A percentile compares a stretch with the other conserved stretches of the same genome.
These are phyloP conservation scores for Ustilago nuda DNA, from an alignment of 1,284 basidiomycete genomes.

Conservation along the genomic window DNA sequence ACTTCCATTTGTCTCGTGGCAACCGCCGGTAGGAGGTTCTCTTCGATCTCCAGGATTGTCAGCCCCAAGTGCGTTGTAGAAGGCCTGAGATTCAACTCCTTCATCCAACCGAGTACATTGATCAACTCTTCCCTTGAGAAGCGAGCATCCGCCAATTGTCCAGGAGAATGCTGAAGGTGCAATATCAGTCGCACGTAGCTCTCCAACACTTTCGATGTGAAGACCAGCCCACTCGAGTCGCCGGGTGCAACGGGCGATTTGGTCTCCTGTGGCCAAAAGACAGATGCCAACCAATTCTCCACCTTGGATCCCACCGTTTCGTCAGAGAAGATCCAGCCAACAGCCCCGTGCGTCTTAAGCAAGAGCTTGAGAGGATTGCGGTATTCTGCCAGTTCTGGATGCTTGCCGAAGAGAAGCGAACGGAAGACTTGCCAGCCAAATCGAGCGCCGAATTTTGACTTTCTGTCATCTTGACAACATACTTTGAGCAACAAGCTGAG, in stretches of 20 bases:
- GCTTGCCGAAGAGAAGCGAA: constrained; percentile 33
- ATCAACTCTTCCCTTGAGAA: constrained; percentile 21
- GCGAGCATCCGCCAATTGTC: not conserved
- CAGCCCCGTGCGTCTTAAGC: constrained; percentile 16
- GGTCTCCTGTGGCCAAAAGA: constrained; percentile 12
- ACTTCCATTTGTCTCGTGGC: constrained; percentile 36
- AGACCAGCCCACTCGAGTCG: constrained; percentile 18
- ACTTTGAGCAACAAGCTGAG: constrained; percentile 40
- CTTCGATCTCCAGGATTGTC: constrained; percentile 42
- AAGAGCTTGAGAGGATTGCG: constrained; percentile 19
- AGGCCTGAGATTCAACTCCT: constrained; percentile 24
- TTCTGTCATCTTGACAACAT: constrained; percentile 9
- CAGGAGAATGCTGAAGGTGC: constrained; percentile 32
- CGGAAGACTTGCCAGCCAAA: constrained; percentile 34
- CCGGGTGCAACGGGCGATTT: not conserved
- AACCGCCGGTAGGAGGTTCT: constrained; percentile 30
- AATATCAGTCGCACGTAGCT: constrained; percentile 40
- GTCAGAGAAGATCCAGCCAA: constrained; percentile 38
- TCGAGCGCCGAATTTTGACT: constrained; percentile 11
- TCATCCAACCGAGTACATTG: constrained; percentile 42
- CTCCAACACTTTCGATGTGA: constrained; percentile 38
- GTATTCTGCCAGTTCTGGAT: constrained; percentile 26
- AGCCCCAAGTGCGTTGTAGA: constrained; percentile 28
- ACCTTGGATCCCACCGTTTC: constrained; percentile 22
- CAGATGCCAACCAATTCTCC: constrained; percentile 41